phyloP scores from a whole-genome alignment of 2,329 filamentous ascomycete genomes.

The Nectriaceae sp. region DNA sequence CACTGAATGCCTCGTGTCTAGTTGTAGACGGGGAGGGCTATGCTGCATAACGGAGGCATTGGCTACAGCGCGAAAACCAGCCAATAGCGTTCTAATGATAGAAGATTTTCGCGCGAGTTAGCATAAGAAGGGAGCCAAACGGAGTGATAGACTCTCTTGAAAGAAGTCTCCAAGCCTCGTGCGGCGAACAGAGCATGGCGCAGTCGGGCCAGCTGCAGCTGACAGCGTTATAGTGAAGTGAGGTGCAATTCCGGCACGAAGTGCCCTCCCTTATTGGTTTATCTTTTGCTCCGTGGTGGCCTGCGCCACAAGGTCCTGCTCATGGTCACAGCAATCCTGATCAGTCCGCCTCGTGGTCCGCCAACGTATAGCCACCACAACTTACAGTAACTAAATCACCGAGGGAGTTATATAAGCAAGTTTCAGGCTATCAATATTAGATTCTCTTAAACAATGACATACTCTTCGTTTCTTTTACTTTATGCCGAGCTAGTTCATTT shows the following conservation, averaged over 20 bases:
- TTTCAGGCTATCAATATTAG: not conserved
- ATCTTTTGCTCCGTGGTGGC: not conserved
- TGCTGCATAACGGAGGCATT: too few relatives aligned
- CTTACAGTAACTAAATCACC: too few relatives aligned
- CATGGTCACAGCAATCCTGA: not conserved
- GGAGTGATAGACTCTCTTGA: not conserved
- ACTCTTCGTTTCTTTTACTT: not conserved
- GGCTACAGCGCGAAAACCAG: too few relatives aligned
- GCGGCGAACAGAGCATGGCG: not conserved
- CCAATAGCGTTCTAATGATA: too few relatives aligned
- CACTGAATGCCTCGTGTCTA: too few relatives aligned
- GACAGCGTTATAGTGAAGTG: too few relatives aligned
- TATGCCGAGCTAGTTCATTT: not conserved
- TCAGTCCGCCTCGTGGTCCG: not conserved
- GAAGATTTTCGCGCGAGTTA: too few relatives aligned
- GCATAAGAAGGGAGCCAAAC: not conserved
- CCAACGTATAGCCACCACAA: not conserved
- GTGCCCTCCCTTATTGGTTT: too few relatives aligned
- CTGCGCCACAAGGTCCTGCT: not conserved
- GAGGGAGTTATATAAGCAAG: not conserved
- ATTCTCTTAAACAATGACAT: not conserved
- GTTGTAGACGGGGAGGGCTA: too few relatives aligned
- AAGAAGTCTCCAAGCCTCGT: not conserved
- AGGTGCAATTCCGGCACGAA: too few relatives aligned
- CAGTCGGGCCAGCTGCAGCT: too few relatives aligned